These are phyloP conservation scores for Rubroboletus satanas DNA, from an alignment of 768 basidiomycete species.

Conservation along the genomic window DNA sequence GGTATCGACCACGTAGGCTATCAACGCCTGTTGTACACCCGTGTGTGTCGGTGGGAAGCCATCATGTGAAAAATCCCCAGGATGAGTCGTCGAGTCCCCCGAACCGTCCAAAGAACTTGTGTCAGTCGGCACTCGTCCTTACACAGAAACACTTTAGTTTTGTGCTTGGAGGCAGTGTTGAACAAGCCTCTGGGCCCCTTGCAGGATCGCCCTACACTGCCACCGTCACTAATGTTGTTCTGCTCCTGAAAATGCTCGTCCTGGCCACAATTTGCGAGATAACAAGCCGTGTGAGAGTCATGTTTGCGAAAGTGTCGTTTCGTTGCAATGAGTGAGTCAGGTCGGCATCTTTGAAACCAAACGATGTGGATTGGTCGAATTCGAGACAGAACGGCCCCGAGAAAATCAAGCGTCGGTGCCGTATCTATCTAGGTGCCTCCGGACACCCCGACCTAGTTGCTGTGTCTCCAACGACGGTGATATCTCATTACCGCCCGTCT, in stretches of 20 bases:
- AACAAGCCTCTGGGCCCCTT: not conserved
- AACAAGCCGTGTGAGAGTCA: not conserved
- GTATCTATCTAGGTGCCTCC: conserved; percentile 5
- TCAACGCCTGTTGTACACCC: no score
- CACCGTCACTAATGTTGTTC: not conserved
- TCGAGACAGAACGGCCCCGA: conserved; percentile 2
- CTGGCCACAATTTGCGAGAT: not conserved
- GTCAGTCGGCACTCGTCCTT: not conserved
- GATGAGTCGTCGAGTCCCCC: not conserved
- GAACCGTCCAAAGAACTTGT: not conserved
- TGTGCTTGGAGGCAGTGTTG: conserved; percentile 5
- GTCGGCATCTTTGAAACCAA: not conserved
- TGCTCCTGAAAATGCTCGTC: not conserved
- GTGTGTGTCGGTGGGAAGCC: not conserved
- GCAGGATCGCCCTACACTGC: conserved; percentile 2
- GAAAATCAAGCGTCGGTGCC: conserved; percentile 2
- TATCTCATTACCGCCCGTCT: not conserved
- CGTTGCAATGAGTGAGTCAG: not conserved
- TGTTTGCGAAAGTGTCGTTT: not conserved
- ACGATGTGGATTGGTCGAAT: not conserved
- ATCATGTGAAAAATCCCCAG: not conserved
- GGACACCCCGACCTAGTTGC: conserved; percentile 14
- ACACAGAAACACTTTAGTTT: not conserved
- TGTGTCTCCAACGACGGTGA: not conserved
- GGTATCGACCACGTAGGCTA: not conserved